Percentiles rank a stretch among this genome's conserved stretches.
These are phyloP conservation scores for Neofusicoccum parvum DNA, from an alignment of 2,329 filamentous ascomycete species.

Conservation along the genomic window DNA sequence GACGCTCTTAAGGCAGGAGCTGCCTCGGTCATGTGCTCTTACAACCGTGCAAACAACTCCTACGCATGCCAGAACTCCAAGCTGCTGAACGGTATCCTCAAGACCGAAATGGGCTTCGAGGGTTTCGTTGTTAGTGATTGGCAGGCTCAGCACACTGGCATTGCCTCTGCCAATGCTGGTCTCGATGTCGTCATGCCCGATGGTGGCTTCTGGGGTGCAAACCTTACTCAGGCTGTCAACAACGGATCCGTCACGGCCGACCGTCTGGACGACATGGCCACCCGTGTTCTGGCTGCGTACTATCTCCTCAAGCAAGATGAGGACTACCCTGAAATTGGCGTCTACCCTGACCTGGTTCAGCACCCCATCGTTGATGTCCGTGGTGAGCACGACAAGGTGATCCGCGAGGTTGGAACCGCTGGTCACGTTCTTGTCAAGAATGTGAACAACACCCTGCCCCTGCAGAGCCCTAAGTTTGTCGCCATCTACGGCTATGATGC, in stretches of 20 bases:
- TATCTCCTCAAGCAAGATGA: constrained; percentile 44
- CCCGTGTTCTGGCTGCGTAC: constrained; percentile 31
- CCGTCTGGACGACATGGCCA: constrained; percentile 36
- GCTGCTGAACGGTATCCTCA: constrained; percentile 53
- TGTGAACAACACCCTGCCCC: constrained; percentile 55
- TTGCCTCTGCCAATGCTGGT: constrained; percentile 47
- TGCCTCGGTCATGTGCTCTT: constrained; percentile 62
- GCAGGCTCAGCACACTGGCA: constrained; percentile 49
- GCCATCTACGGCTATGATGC: constrained; percentile 46
- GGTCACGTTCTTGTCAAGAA: constrained; percentile 53
- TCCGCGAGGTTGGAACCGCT: constrained; percentile 45
- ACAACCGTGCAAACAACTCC: constrained; percentile 38
- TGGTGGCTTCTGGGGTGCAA: constrained; percentile 34
- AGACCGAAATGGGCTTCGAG: constrained; percentile 54
- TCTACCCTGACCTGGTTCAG: constrained; percentile 28
- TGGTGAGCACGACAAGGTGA: constrained; percentile 38
- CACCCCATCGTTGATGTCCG: constrained; percentile 51
- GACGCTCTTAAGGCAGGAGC: constrained; percentile 61
- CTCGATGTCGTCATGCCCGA: constrained; percentile 52
- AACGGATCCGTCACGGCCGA: constrained; percentile 29
- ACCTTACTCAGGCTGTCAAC: constrained; percentile 34
- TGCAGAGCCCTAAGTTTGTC: constrained; percentile 47
- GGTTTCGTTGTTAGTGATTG: constrained; percentile 47
- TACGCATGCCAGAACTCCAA: constrained; percentile 41
- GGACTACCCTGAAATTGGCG: constrained; percentile 31